A percentile compares a stretch with the other conserved stretches of the same genome.
phyloP scores from a whole-genome alignment of 345 rosid species.

The Firmiana major region DNA sequence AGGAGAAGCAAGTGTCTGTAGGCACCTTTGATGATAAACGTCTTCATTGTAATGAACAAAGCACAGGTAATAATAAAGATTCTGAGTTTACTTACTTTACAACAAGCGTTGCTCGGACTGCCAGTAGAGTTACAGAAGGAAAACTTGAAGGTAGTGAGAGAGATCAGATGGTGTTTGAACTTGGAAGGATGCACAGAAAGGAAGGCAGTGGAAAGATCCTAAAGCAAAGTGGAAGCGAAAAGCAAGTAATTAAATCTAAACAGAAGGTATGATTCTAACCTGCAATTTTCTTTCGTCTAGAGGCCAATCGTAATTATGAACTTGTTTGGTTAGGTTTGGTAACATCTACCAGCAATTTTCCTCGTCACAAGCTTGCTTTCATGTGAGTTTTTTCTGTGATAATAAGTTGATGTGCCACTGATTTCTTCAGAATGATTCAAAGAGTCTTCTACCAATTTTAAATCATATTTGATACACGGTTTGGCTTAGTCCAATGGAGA shows the following conservation, averaged over 20 bases:
- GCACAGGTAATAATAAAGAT: conserved; percentile 14
- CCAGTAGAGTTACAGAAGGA: neutral
- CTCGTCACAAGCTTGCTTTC: neutral
- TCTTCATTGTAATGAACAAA: conserved; percentile 17
- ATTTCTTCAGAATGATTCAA: neutral
- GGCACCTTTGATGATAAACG: conserved; percentile 15
- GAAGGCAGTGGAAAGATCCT: conserved; percentile 17
- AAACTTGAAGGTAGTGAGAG: conserved; percentile 18
- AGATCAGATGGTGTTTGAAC: conserved; percentile 20
- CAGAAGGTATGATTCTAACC: conserved; percentile 34
- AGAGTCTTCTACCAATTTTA: neutral
- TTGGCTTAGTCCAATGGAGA: neutral
- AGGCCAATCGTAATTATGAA: neutral
- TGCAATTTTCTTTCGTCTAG: neutral
- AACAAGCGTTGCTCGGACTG: conserved; percentile 1
- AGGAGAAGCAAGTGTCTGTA: conserved; percentile 28
- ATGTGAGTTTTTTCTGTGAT: neutral
- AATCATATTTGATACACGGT: neutral
- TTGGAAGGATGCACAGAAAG: conserved; percentile 26
- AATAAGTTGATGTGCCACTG: neutral
- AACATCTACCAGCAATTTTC: neutral
- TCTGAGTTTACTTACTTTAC: conserved; percentile 9
- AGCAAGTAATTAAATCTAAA: conserved; percentile 26
- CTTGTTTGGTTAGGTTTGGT: neutral
- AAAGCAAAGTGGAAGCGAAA: conserved; percentile 22